These are phyloP conservation scores for Chenopodium quinoa DNA, from an alignment of 148 eudicot species.

Conservation along the genomic window DNA sequence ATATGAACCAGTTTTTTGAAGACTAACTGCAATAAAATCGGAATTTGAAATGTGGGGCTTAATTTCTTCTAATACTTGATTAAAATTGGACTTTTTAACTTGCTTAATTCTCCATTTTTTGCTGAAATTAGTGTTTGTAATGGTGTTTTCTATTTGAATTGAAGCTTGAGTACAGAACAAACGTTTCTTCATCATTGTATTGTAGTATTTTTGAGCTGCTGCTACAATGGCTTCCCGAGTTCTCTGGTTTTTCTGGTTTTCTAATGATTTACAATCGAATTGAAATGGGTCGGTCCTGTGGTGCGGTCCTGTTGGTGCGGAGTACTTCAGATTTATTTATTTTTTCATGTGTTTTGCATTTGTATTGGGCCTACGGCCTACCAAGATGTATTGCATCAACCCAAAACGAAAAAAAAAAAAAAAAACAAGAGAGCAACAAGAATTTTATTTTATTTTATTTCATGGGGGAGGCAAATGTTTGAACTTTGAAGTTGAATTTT, in stretches of 20 bases:
- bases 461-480: too few species aligned
- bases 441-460: too few species aligned
- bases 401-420: neutral
- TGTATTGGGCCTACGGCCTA: too few species aligned
- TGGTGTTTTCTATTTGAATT: slow-evolving; percentile 10
- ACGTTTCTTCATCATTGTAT: slow-evolving; percentile 33
- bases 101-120: slow-evolving; percentile 61
- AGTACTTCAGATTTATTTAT: too few species aligned
- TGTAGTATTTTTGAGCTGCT: neutral
- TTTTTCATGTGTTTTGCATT: too few species aligned
- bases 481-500: too few species aligned
- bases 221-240: slow-evolving; percentile 14
- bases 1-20: slow-evolving; percentile 72
- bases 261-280: neutral
- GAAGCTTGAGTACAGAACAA: slow-evolving; percentile 31
- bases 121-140: slow-evolving; percentile 5
- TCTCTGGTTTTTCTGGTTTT: neutral
- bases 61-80: slow-evolving; percentile 39
- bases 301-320: neutral
- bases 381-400: neutral
- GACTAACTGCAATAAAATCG: slow-evolving; percentile 68
- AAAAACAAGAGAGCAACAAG: too few species aligned
- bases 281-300: neutral
- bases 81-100: slow-evolving; percentile 71
- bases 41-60: slow-evolving; percentile 43